A percentile compares a stretch with the other conserved stretches of the same genome.
phyloP scores from a whole-genome alignment of 257 asterid genomes.

The Lycium barbarum region DNA sequence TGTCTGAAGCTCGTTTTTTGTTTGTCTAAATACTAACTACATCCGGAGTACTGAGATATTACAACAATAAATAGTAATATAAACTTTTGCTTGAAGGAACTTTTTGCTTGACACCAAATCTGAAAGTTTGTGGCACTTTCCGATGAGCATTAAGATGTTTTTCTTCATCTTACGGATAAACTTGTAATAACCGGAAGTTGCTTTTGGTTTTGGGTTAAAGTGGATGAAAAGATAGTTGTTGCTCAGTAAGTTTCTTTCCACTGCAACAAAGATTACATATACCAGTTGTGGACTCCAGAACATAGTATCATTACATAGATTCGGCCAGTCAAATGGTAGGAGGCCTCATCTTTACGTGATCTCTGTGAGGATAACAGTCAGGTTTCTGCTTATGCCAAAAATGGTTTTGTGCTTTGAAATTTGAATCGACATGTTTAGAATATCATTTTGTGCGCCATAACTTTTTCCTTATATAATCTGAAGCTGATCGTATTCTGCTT shows the following conservation, averaged over 20 bases:
- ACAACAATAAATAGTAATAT: not conserved
- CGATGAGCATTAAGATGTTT: not conserved
- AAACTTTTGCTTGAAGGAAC: not conserved
- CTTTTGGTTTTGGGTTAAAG: not conserved
- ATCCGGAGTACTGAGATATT: too few species aligned
- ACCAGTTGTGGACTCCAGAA: constrained; percentile 11
- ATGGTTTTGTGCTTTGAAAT: not conserved
- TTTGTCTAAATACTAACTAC: too few species aligned
- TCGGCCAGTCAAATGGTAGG: not conserved
- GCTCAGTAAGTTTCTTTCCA: not conserved
- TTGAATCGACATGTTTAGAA: not conserved
- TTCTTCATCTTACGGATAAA: not conserved
- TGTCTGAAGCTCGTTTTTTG: too few species aligned
- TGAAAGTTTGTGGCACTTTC: not conserved
- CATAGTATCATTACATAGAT: not conserved
- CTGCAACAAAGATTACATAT: not conserved
- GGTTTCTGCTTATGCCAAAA: not conserved
- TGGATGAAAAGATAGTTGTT: not conserved
- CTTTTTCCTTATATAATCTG: not conserved
- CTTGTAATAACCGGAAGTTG: not conserved
- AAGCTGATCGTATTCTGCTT: constrained; percentile 28
- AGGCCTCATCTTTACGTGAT: not conserved
- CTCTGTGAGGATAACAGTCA: not conserved
- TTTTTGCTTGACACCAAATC: not conserved
- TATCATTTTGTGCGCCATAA: not conserved